phyloP scores from a whole-genome alignment of 2,329 filamentous ascomycete species.

The Didymellaceae sp. region DNA sequence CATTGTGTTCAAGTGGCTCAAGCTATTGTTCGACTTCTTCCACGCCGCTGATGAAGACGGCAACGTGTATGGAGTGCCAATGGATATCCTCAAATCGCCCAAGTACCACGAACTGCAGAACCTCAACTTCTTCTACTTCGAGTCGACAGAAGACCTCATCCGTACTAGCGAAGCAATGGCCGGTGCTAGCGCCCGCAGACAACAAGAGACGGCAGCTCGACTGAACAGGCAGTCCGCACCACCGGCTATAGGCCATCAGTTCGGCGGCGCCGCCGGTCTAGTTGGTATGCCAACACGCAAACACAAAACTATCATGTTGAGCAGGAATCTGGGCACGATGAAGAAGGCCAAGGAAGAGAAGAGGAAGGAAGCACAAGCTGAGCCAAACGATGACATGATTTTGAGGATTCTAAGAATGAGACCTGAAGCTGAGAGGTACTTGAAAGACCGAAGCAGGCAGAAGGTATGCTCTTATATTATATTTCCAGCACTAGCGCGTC shows the following conservation, averaged over 20 bases:
- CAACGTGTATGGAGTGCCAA: conserved; percentile 84
- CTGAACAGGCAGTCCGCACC: conserved; percentile 75
- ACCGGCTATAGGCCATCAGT: conserved; percentile 60
- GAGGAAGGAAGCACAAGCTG: conserved; percentile 91
- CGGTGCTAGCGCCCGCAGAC: conserved; percentile 78
- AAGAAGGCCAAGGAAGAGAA: conserved; percentile 95
- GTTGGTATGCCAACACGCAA: conserved; percentile 64
- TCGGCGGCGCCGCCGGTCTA: conserved; percentile 60
- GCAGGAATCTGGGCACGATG: conserved; percentile 94
- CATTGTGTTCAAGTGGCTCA: conserved; percentile 92
- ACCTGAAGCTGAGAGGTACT: conserved; percentile 83
- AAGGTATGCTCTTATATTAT: conserved; percentile 57
- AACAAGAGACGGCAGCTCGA: conserved; percentile 65
- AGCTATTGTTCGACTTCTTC: conserved; percentile 92
- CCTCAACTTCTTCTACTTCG: conserved; percentile 98
- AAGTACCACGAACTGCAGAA: conserved; percentile 98
- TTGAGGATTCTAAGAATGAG: conserved; percentile 93
- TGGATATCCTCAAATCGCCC: conserved; percentile 91
- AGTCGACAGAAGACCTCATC: conserved; percentile 87
- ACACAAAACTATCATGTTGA: conserved; percentile 79
- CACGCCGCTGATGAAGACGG: conserved; percentile 87
- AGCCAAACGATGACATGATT: conserved; percentile 98
- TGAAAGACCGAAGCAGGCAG: conserved; percentile 89
- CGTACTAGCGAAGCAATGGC: conserved; percentile 97
- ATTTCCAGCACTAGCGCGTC: not conserved